Evolutionary conservation across 2,329 filamentous ascomycete species (phyloP).

Genomic region (Phyllosticta citriasiana): DNA sequence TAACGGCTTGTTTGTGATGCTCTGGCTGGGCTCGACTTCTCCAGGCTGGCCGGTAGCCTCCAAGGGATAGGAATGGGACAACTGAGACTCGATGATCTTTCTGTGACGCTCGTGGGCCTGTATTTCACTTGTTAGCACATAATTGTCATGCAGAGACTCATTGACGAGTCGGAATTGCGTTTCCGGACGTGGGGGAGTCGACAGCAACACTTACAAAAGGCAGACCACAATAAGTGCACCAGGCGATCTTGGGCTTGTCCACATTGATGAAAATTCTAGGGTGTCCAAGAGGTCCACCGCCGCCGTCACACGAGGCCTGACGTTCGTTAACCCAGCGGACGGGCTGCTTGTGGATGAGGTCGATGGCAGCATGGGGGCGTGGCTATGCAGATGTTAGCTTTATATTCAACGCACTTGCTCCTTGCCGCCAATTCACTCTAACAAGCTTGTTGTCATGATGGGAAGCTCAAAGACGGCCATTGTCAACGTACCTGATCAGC

Average conservation of each 20-base stretch:
- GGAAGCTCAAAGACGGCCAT: neutral
- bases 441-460: neutral
- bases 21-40: slow-evolving; percentile 48
- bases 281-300: slow-evolving; percentile 81
- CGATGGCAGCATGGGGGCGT: slow-evolving; percentile 79
- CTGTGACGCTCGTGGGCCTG: slow-evolving; percentile 88
- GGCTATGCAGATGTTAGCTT: slow-evolving; percentile 48
- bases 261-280: slow-evolving; percentile 95
- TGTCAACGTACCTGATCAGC: slow-evolving; percentile 62
- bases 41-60: slow-evolving; percentile 49
- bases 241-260: slow-evolving; percentile 88
- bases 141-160: neutral
- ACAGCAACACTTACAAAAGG: slow-evolving; percentile 65
- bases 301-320: slow-evolving; percentile 80
- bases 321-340: slow-evolving; percentile 82
- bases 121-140: slow-evolving; percentile 9
- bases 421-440: neutral
- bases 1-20: slow-evolving; percentile 47
- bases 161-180: neutral
- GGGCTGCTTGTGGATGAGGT: slow-evolving; percentile 90
- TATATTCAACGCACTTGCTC: neutral
- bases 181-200: neutral
- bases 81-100: slow-evolving; percentile 71
- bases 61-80: slow-evolving; percentile 73
- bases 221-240: slow-evolving; percentile 85